Evolutionary conservation across 192 early-diverging fungal genomes (phyloP).

Genomic region (Mortierella antarctica): DNA sequence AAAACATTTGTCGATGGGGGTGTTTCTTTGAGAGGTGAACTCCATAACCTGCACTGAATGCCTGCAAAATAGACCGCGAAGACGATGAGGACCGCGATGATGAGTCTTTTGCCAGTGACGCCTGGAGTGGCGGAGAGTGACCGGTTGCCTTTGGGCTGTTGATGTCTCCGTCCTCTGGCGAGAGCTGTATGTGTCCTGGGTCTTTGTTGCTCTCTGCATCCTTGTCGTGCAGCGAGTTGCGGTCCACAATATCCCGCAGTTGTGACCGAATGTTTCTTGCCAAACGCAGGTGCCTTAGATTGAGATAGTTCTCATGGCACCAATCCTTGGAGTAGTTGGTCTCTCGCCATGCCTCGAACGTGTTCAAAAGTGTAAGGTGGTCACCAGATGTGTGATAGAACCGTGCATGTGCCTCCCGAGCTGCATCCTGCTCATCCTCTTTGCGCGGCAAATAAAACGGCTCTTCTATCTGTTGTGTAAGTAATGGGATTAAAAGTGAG

Average conservation of each 20-base stretch:
- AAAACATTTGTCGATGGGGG: constrained; percentile 67
- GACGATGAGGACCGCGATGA: constrained; percentile 34
- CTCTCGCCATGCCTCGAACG: constrained; percentile 85
- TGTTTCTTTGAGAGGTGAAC: constrained; percentile 95
- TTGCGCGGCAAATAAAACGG: constrained; percentile 86
- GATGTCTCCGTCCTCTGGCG: background rate
- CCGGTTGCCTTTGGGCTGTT: constrained; percentile 15
- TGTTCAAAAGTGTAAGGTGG: constrained; percentile 88
- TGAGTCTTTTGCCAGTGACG: background rate
- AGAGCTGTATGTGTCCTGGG: background rate
- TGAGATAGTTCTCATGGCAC: constrained; percentile 93
- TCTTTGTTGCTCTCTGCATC: background rate
- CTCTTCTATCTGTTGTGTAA: constrained; percentile 66
- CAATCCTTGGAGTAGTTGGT: constrained; percentile 74
- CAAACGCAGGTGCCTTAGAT: constrained; percentile 81
- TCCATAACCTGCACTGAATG: constrained; percentile 92
- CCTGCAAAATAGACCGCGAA: constrained; percentile 74
- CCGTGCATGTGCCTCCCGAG: constrained; percentile 82
- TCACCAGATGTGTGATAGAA: constrained; percentile 94
- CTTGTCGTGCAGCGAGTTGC: constrained; percentile 64
- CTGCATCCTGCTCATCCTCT: constrained; percentile 80
- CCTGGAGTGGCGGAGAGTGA: background rate
- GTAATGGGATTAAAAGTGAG: background rate
- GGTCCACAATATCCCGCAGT: constrained; percentile 88
- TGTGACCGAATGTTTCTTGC: constrained; percentile 91